A percentile compares a stretch with the other conserved stretches of the same genome.
phyloP scores from a whole-genome alignment of 2,329 filamentous ascomycete genomes.

The Aspergillus tamarii region DNA sequence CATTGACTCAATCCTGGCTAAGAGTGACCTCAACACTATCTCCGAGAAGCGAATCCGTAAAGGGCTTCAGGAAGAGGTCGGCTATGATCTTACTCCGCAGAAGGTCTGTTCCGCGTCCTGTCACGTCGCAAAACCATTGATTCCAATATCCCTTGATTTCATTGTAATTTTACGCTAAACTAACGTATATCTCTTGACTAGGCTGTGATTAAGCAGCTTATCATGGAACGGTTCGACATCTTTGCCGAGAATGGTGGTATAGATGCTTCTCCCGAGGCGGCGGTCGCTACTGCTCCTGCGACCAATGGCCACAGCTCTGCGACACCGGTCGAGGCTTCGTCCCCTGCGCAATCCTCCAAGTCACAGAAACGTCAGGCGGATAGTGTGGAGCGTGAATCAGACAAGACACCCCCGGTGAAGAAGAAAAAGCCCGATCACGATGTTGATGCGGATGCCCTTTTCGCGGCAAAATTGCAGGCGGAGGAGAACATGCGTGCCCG shows the following conservation, averaged over 20 bases:
- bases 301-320: slow-evolving; percentile 41
- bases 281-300: slow-evolving; percentile 20
- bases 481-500: slow-evolving; percentile 81
- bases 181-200: slow-evolving; percentile 37
- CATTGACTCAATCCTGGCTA: slow-evolving; percentile 65
- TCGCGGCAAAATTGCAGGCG: slow-evolving; percentile 86
- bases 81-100: slow-evolving; percentile 63
- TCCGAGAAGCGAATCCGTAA: slow-evolving; percentile 68
- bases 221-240: slow-evolving; percentile 74
- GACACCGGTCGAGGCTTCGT: slow-evolving; percentile 33
- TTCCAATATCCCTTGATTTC: not conserved
- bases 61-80: slow-evolving; percentile 62
- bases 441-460: slow-evolving; percentile 79
- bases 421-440: slow-evolving; percentile 65
- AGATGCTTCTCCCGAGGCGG: slow-evolving; percentile 35
- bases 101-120: slow-evolving; percentile 53
- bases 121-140: slow-evolving; percentile 15
- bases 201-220: slow-evolving; percentile 71
- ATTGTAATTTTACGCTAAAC: slow-evolving; percentile 6
- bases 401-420: slow-evolving; percentile 54
- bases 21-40: slow-evolving; percentile 65
- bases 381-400: slow-evolving; percentile 41
- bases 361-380: slow-evolving; percentile 47
- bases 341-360: slow-evolving; percentile 38
- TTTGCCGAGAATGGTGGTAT: slow-evolving; percentile 54